phyloP scores from a whole-genome alignment of 441 rosid species.

The Codiaeum variegatum region DNA sequence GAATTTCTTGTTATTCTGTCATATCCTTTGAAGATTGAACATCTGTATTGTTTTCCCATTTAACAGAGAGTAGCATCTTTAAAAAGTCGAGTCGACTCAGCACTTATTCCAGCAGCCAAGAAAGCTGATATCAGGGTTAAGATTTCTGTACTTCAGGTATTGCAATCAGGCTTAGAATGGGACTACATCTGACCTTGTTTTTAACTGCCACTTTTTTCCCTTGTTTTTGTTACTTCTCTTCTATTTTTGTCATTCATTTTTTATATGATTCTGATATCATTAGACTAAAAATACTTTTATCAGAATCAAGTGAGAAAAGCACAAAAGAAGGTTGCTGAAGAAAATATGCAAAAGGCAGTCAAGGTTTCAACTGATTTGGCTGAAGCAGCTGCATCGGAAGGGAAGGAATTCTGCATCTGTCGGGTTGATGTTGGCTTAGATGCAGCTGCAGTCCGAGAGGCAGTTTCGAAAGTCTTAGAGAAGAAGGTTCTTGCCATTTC shows the following conservation, averaged over 20 bases:
- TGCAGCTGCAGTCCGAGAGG: slow-evolving; percentile 93
- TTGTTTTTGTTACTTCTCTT: not conserved
- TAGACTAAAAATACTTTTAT: slow-evolving; percentile 7
- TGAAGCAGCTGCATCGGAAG: slow-evolving; percentile 64
- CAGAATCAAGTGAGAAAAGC: slow-evolving; percentile 71
- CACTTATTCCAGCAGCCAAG: slow-evolving; percentile 78
- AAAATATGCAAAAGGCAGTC: slow-evolving; percentile 72
- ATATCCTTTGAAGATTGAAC: not conserved
- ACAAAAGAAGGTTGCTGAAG: slow-evolving; percentile 86
- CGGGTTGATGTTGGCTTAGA: slow-evolving; percentile 85
- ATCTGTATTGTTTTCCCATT: not conserved
- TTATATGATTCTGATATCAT: not conserved
- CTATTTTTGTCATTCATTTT: not conserved
- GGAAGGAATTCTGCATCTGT: slow-evolving; percentile 69
- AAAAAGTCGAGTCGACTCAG: slow-evolving; percentile 69
- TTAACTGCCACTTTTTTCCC: not conserved
- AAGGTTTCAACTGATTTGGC: slow-evolving; percentile 56
- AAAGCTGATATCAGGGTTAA: slow-evolving; percentile 82
- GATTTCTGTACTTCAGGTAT: slow-evolving; percentile 75
- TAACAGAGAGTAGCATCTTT: slow-evolving; percentile 74
- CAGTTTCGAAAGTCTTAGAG: slow-evolving; percentile 69
- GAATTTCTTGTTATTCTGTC: not conserved
- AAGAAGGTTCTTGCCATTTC: slow-evolving; percentile 46
- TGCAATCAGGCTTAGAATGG: not conserved
- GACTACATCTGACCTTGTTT: too few relatives aligned